phyloP scores from a whole-genome alignment of 192 early-diverging fungal genomes.

The Dimargaris xerosporica region DNA sequence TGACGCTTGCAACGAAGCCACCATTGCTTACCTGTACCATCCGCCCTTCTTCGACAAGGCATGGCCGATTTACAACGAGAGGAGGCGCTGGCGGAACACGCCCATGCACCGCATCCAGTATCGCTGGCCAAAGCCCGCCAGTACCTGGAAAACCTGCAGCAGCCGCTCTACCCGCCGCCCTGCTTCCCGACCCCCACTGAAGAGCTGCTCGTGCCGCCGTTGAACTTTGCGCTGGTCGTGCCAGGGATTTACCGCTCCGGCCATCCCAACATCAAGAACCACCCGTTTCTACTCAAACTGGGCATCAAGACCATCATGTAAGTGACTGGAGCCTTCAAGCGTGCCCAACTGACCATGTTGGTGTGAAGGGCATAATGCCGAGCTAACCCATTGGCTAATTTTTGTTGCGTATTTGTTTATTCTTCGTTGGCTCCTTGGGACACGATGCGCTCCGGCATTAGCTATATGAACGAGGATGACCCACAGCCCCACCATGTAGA shows the following conservation, averaged over 20 bases:
- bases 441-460: constrained; percentile 12
- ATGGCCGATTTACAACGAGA: no score
- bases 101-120: no score
- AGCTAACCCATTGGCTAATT: neutral
- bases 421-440: constrained; percentile 18
- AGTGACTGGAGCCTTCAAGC: constrained; percentile 5
- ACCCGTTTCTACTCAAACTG: constrained; percentile 76
- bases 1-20: no score
- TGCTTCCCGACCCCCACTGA: neutral
- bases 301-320: constrained; percentile 79
- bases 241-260: constrained; percentile 89
- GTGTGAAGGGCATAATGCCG: no score
- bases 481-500: constrained; percentile 48
- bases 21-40: no score
- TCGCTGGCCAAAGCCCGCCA: neutral
- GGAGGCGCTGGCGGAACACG: no score
- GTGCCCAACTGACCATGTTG: no score
- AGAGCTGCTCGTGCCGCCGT: constrained; percentile 65
- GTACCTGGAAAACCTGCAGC: constrained; percentile 1
- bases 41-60: no score
- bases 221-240: constrained; percentile 91
- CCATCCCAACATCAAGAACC: constrained; percentile 80
- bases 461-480: constrained; percentile 54
- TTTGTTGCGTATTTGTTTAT: constrained; percentile 21
- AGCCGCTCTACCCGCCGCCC: neutral